phyloP scores from a whole-genome alignment of 2,329 filamentous ascomycete genomes.

The Epichloe sylvatica region DNA sequence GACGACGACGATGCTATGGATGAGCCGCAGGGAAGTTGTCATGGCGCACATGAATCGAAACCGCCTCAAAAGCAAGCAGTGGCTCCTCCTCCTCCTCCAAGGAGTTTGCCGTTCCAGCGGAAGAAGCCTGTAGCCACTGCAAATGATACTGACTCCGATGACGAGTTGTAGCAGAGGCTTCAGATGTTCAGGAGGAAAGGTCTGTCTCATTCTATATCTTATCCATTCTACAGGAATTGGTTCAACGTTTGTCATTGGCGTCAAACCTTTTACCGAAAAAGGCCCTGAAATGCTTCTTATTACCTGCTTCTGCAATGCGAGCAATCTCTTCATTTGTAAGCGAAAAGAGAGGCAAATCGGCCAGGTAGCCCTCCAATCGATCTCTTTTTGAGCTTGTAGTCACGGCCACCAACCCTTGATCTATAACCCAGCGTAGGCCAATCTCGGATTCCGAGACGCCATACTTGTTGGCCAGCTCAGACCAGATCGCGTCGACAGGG shows the following conservation, averaged over 20 bases:
- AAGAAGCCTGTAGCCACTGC: slow-evolving; percentile 15
- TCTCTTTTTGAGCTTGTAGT: slow-evolving; percentile 47
- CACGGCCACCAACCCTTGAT: slow-evolving; percentile 43
- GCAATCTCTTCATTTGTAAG: slow-evolving; percentile 44
- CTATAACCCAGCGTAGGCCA: slow-evolving; percentile 45
- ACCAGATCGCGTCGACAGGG: slow-evolving; percentile 38
- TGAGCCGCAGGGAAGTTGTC: background rate
- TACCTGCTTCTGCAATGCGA: slow-evolving; percentile 40
- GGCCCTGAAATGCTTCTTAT: slow-evolving; percentile 45
- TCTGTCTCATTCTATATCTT: background rate
- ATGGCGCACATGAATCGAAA: background rate
- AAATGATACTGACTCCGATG: slow-evolving; percentile 41
- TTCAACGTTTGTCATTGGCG: slow-evolving; percentile 30
- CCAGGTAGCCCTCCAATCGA: slow-evolving; percentile 40
- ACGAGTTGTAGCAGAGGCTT: slow-evolving; percentile 30
- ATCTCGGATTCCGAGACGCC: slow-evolving; percentile 41
- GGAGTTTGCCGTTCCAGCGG: slow-evolving; percentile 32
- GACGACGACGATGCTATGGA: background rate
- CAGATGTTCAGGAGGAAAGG: background rate
- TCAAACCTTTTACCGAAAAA: slow-evolving; percentile 44
- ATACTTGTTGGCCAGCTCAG: slow-evolving; percentile 41
- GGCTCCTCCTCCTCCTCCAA: slow-evolving; percentile 25
- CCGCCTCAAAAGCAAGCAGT: slow-evolving; percentile 11
- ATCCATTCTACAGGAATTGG: background rate
- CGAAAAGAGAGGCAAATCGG: slow-evolving; percentile 39